phyloP scores from a whole-genome alignment of 75 land plant genomes.

The Cunninghamia lanceolata region DNA sequence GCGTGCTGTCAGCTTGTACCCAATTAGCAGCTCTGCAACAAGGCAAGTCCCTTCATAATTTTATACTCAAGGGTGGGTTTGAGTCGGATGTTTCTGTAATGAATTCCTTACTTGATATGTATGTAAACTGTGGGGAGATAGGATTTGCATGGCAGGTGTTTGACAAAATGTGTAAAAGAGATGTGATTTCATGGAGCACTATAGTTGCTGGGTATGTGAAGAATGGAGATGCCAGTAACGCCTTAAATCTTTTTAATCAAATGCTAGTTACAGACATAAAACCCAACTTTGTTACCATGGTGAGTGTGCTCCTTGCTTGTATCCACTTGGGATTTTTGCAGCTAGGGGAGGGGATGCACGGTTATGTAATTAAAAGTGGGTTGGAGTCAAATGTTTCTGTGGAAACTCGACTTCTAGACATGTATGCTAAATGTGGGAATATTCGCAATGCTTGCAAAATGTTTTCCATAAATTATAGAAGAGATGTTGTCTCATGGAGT shows the following conservation, averaged over 20 bases:
- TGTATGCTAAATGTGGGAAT: slow-evolving; percentile 33
- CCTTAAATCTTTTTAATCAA: slow-evolving; percentile 16
- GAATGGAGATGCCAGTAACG: slow-evolving; percentile 1
- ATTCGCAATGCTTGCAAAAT: slow-evolving; percentile 25
- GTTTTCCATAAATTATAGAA: slow-evolving; percentile 14
- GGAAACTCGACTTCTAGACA: slow-evolving; percentile 27
- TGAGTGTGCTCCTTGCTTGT: slow-evolving; percentile 26
- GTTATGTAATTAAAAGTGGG: slow-evolving; percentile 19
- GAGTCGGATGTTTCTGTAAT: slow-evolving; percentile 24
- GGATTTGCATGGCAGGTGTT: slow-evolving; percentile 44
- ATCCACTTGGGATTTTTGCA: slow-evolving; percentile 11
- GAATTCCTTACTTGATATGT: slow-evolving; percentile 66
- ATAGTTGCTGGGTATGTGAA: slow-evolving; percentile 29
- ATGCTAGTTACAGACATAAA: slow-evolving; percentile 20
- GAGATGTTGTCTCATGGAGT: slow-evolving; percentile 27
- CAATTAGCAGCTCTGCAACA: slow-evolving; percentile 34
- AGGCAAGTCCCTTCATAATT: slow-evolving; percentile 41
- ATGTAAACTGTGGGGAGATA: slow-evolving; percentile 55
- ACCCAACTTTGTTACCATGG: slow-evolving; percentile 22
- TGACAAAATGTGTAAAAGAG: slow-evolving; percentile 37
- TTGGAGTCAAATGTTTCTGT: slow-evolving; percentile 18
- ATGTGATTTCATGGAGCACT: slow-evolving; percentile 59
- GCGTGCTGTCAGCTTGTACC: slow-evolving; percentile 40
- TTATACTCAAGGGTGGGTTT: slow-evolving; percentile 30
- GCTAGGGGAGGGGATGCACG: slow-evolving; percentile 20